These are phyloP conservation scores for Epichloe amarillans DNA, from an alignment of 2,329 filamentous ascomycete genomes.

Conservation along the genomic window DNA sequence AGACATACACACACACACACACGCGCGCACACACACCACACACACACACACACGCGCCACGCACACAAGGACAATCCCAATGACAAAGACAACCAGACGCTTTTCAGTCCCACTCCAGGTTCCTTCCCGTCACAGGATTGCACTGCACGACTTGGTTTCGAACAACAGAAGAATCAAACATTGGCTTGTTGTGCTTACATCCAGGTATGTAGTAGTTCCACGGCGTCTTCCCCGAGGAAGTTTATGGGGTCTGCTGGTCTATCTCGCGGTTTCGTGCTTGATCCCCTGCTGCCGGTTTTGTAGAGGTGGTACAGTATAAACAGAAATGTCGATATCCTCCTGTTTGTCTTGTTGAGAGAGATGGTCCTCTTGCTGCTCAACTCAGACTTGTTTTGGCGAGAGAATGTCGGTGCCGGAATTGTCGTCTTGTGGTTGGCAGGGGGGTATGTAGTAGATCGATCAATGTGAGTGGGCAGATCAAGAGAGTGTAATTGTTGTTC, in stretches of 20 bases:
- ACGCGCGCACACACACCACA: background rate
- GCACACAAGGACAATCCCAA: background rate
- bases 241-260: background rate
- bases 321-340: background rate
- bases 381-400: background rate
- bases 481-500: background rate
- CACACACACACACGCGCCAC: background rate
- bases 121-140: background rate
- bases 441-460: background rate
- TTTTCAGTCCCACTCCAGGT: background rate
- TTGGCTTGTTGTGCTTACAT: constrained; percentile 1
- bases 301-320: background rate
- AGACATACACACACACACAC: background rate
- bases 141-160: background rate
- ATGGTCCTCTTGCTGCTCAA: background rate
- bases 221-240: background rate
- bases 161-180: background rate
- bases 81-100: background rate
- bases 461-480: background rate
- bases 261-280: background rate
- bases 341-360: background rate
- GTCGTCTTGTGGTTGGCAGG: background rate
- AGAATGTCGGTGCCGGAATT: background rate
- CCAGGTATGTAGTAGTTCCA: background rate
- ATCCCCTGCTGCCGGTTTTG: background rate